Evolutionary conservation across 257 asterid species (phyloP).

Genomic region (Rauvolfia tetraphylla): DNA sequence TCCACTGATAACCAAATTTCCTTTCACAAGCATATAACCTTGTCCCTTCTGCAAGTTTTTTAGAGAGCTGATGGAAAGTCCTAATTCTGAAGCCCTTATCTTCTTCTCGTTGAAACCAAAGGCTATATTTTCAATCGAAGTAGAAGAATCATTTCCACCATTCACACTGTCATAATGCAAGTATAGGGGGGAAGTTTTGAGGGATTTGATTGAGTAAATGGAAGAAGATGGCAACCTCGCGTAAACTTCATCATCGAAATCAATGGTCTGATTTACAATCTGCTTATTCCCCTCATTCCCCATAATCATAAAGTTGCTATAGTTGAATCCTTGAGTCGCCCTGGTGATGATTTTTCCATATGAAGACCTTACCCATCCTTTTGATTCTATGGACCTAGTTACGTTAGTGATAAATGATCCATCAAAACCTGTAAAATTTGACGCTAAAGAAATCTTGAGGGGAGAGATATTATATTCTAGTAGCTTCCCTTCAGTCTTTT

Average conservation of each 20-base stretch:
- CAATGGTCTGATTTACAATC: constrained; percentile 49
- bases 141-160: constrained; percentile 40
- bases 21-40: constrained; percentile 53
- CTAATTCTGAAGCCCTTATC: constrained; percentile 23
- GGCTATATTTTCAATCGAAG: constrained; percentile 49
- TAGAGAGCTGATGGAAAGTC: constrained; percentile 30
- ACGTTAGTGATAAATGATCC: constrained; percentile 46
- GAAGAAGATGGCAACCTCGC: constrained; percentile 27
- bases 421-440: constrained; percentile 53
- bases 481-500: constrained; percentile 45
- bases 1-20: constrained; percentile 44
- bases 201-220: constrained; percentile 18
- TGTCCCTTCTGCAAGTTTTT: constrained; percentile 55
- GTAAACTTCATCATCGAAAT: constrained; percentile 34
- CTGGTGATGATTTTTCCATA: constrained; percentile 43
- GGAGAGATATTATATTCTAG: constrained; percentile 26
- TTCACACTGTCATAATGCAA: constrained; percentile 35
- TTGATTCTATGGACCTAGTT: constrained; percentile 42
- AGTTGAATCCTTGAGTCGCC: constrained; percentile 36
- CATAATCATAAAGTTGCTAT: constrained; percentile 50
- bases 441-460: constrained; percentile 22
- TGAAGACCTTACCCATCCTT: constrained; percentile 64
- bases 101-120: constrained; percentile 46
- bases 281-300: constrained; percentile 61
- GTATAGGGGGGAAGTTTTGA: constrained; percentile 36